These are phyloP conservation scores for Plantago ovata DNA, from an alignment of 257 asterid species.

Conservation along the genomic window DNA sequence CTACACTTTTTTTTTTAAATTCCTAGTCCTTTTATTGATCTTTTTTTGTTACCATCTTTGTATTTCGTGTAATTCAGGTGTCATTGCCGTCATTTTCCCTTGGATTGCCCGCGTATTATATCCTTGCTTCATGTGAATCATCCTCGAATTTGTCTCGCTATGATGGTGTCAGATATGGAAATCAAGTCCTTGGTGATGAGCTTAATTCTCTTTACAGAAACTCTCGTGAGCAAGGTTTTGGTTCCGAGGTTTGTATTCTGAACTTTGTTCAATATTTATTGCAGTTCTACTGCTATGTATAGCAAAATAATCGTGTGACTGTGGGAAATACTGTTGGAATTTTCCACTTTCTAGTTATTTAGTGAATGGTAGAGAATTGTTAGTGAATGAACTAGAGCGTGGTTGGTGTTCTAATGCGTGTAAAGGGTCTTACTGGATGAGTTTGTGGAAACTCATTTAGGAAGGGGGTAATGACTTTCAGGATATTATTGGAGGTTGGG, in stretches of 20 bases:
- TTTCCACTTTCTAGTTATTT: conserved; percentile 1
- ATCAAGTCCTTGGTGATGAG: conserved; percentile 69
- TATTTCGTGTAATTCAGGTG: conserved; percentile 44
- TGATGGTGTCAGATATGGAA: conserved; percentile 94
- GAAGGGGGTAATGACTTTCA: too few species aligned
- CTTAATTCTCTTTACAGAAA: conserved; percentile 70
- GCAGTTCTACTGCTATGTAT: not conserved
- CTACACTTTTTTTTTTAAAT: not conserved
- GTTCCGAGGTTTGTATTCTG: conserved; percentile 69
- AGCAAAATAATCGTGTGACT: not conserved
- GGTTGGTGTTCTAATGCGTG: too few species aligned
- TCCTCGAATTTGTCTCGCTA: conserved; percentile 98
- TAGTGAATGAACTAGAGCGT: too few species aligned
- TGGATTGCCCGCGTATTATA: conserved; percentile 95
- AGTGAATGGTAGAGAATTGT: not conserved
- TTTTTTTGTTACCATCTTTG: conserved; percentile 13
- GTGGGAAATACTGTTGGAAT: not conserved
- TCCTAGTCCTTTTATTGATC: conserved; percentile 10
- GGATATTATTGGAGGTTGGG: too few species aligned
- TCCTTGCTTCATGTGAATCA: conserved; percentile 92
- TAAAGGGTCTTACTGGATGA: too few species aligned
- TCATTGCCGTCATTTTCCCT: conserved; percentile 89
- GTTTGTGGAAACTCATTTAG: too few species aligned
- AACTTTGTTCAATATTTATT: not conserved
- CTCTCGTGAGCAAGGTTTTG: conserved; percentile 92